phyloP scores from a whole-genome alignment of 2,329 filamentous ascomycete genomes.

The Septoria linicola region DNA sequence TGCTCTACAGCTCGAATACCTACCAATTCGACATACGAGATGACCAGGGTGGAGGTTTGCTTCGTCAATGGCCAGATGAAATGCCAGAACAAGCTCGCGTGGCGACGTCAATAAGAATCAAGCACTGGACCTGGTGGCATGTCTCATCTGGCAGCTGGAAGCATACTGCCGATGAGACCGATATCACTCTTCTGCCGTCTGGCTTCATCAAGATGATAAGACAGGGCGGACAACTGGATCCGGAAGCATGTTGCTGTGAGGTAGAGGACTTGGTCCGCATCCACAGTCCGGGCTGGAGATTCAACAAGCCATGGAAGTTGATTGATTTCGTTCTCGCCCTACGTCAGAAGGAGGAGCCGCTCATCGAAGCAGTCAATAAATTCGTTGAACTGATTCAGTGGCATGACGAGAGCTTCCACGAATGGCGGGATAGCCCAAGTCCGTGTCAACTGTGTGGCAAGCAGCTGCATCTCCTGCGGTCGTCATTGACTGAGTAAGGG shows the following conservation, averaged over 20 bases:
- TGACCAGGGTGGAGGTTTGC: background rate
- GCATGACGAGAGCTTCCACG: slow-evolving; percentile 18
- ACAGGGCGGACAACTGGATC: slow-evolving; percentile 9
- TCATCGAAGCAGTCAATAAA: slow-evolving; percentile 21
- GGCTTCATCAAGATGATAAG: slow-evolving; percentile 18
- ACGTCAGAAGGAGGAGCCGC: slow-evolving; percentile 20
- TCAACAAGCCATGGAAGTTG: slow-evolving; percentile 21
- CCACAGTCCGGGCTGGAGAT: slow-evolving; percentile 23
- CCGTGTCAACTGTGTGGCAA: slow-evolving; percentile 16
- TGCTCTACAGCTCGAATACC: slow-evolving; percentile 18
- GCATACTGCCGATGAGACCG: slow-evolving; percentile 19
- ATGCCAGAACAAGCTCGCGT: slow-evolving; percentile 12
- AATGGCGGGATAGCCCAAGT: slow-evolving; percentile 13
- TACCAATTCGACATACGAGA: slow-evolving; percentile 24
- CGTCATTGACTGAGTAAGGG: slow-evolving; percentile 11
- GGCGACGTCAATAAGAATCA: slow-evolving; percentile 18
- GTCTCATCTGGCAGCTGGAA: slow-evolving; percentile 16
- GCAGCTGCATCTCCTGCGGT: slow-evolving; percentile 17
- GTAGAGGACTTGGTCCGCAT: slow-evolving; percentile 16
- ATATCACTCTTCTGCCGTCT: slow-evolving; percentile 11
- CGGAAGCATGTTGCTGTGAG: slow-evolving; percentile 18
- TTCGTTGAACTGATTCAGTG: slow-evolving; percentile 19
- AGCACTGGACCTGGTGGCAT: slow-evolving; percentile 24
- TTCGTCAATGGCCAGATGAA: slow-evolving; percentile 19
- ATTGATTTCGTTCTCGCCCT: slow-evolving; percentile 22